Conservation (phyloP, 208 protist species). For the Acanthamoeba castellanii region DNA sequence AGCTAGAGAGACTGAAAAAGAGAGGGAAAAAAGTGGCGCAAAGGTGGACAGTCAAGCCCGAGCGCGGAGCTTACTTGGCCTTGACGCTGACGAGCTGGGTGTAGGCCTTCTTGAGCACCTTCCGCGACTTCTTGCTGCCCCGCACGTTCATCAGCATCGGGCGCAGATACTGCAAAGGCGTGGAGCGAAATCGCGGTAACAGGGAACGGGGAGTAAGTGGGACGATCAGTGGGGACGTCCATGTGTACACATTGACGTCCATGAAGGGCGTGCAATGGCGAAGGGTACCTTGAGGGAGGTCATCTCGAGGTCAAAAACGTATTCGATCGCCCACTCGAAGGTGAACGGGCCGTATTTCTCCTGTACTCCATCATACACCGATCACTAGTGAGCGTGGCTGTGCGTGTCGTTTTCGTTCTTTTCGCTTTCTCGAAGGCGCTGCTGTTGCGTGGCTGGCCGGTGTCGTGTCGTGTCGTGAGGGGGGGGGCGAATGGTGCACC, state of each 20-base stretch:
- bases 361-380: not conserved
- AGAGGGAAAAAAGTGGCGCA: not conserved
- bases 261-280: too few relatives aligned
- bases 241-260: too few relatives aligned
- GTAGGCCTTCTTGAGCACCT: slow-evolving; percentile 45
- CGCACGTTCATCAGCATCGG: slow-evolving; percentile 41
- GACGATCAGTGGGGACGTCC: not conserved
- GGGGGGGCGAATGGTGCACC: not conserved
- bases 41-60: too few relatives aligned
- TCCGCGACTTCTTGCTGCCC: slow-evolving; percentile 27
- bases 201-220: not conserved
- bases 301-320: slow-evolving; percentile 33
- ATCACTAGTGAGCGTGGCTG: too few relatives aligned
- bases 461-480: too few relatives aligned
- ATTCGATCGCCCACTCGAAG: slow-evolving; percentile 34
- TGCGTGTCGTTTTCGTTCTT: too few relatives aligned
- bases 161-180: not conserved
- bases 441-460: not conserved
- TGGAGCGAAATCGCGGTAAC: not conserved
- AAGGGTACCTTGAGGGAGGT: not conserved
- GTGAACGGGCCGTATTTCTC: slow-evolving; percentile 24
- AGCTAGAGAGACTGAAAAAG: not conserved
- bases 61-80: not conserved
- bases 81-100: slow-evolving; percentile 2
- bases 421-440: not conserved